These are phyloP conservation scores for Avicennia marina DNA, from an alignment of 257 asterid genomes.

Conservation along the genomic window DNA sequence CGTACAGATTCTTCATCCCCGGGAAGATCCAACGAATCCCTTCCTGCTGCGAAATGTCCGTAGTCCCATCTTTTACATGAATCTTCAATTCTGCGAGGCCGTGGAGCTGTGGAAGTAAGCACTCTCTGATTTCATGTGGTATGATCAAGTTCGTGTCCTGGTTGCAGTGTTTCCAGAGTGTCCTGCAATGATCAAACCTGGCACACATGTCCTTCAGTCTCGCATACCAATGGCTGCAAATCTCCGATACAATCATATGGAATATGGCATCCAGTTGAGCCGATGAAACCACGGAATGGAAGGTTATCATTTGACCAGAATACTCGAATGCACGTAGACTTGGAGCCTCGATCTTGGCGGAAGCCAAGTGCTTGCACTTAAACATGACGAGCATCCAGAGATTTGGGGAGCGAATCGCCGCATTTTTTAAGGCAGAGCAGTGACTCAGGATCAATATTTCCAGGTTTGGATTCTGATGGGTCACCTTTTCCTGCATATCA, in stretches of 20 bases:
- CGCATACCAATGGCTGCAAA: slow-evolving; percentile 13
- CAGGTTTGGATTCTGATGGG: slow-evolving; percentile 7
- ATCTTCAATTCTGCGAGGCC: slow-evolving; percentile 25
- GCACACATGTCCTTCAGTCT: slow-evolving; percentile 23
- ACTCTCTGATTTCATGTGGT: slow-evolving; percentile 19
- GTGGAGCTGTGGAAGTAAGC: slow-evolving; percentile 22
- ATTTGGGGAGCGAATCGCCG: slow-evolving; percentile 10
- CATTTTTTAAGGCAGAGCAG: slow-evolving; percentile 16
- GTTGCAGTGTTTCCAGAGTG: slow-evolving; percentile 20
- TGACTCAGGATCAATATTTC: slow-evolving; percentile 21
- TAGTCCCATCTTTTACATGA: slow-evolving; percentile 13
- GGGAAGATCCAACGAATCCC: slow-evolving; percentile 31
- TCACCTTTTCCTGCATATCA: not conserved
- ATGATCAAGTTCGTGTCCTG: slow-evolving; percentile 19
- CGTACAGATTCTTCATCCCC: slow-evolving; percentile 20
- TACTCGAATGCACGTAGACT: slow-evolving; percentile 20
- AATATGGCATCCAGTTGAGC: slow-evolving; percentile 16
- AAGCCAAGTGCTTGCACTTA: slow-evolving; percentile 20
- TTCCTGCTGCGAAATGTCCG: slow-evolving; percentile 14
- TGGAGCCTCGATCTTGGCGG: slow-evolving; percentile 24
- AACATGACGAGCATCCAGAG: slow-evolving; percentile 25
- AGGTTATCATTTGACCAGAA: slow-evolving; percentile 24
- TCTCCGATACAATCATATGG: slow-evolving; percentile 14
- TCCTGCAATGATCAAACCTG: slow-evolving; percentile 15
- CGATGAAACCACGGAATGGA: slow-evolving; percentile 15